Percentiles rank a stretch among this genome's conserved stretches.
phyloP scores from a whole-genome alignment of 1,139 yeast species.

The Lodderomyces jiufengensis region DNA sequence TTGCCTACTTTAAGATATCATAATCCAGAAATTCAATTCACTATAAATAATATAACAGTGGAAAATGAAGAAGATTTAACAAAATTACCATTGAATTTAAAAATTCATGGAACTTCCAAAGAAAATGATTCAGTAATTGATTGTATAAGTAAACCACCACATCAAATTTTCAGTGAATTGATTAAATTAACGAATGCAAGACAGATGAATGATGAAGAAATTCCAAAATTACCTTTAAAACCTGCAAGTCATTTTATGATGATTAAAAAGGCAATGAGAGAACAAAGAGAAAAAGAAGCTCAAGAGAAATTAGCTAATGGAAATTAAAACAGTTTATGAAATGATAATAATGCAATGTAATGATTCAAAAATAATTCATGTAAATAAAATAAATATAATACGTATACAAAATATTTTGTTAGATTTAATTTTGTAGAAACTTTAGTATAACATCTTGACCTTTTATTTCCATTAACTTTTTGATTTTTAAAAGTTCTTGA shows the following conservation, averaged over 20 bases:
- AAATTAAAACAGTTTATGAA: too few species aligned
- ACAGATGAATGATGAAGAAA: constrained; percentile 26
- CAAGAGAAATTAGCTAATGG: background rate
- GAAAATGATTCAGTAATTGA: constrained; percentile 26
- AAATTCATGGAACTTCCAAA: constrained; percentile 23
- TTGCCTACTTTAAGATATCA: constrained; percentile 80
- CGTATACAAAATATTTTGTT: background rate
- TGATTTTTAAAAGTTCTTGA: constrained; percentile 53
- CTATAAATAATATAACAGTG: constrained; percentile 54
- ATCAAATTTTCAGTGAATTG: constrained; percentile 29
- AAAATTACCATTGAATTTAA: constrained; percentile 45
- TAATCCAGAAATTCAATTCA: constrained; percentile 65
- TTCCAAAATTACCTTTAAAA: constrained; percentile 16
- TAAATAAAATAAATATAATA: background rate
- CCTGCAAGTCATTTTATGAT: constrained; percentile 1
- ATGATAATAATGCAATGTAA: background rate
- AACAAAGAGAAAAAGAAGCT: background rate
- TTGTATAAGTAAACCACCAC: constrained; percentile 26
- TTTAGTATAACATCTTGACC: constrained; percentile 65
- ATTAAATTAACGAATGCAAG: constrained; percentile 30
- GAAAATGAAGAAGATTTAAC: constrained; percentile 36
- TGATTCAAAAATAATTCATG: background rate
- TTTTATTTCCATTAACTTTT: constrained; percentile 58
- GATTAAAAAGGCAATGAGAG: background rate
- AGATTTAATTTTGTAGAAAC: constrained; percentile 38